phyloP scores from a whole-genome alignment of 2,329 filamentous ascomycete genomes.

The Madurella mycetomatis region DNA sequence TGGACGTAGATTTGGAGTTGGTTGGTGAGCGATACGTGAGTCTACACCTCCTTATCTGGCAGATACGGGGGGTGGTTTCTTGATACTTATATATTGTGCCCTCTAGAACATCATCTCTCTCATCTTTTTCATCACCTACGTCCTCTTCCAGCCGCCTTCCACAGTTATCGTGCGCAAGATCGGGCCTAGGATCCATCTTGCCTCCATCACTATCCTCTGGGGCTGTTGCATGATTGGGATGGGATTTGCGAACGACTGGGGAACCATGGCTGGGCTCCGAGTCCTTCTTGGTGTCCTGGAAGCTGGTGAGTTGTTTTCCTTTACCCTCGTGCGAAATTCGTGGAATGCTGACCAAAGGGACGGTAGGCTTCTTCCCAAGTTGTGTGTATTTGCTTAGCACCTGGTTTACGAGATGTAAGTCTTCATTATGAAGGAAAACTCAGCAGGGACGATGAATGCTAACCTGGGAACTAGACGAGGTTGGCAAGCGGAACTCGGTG shows the following conservation, averaged over 20 bases:
- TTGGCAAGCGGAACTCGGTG: constrained; percentile 63
- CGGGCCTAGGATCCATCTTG: constrained; percentile 56
- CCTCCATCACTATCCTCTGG: constrained; percentile 54
- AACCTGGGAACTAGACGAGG: constrained; percentile 46
- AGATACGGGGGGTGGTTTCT: too few species aligned
- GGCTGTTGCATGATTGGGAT: constrained; percentile 60
- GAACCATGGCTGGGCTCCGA: constrained; percentile 50
- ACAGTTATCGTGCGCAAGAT: constrained; percentile 64
- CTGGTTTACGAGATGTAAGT: constrained; percentile 64
- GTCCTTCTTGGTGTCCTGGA: constrained; percentile 61
- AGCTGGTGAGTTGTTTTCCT: constrained; percentile 36
- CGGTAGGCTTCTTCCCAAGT: constrained; percentile 60
- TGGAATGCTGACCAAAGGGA: not conserved
- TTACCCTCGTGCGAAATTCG: too few species aligned
- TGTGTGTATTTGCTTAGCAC: constrained; percentile 69
- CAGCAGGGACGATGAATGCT: not conserved
- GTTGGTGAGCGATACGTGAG: constrained; percentile 44
- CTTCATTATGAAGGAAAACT: not conserved
- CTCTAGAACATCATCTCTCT: constrained; percentile 59
- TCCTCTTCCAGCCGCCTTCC: constrained; percentile 66
- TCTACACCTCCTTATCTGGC: not conserved
- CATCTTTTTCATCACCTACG: constrained; percentile 71
- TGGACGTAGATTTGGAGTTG: constrained; percentile 45
- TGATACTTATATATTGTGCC: not conserved
- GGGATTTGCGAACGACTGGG: constrained; percentile 55